Evolutionary conservation across 306 rosid species (phyloP).

Genomic region (Corylus heterophylla): DNA sequence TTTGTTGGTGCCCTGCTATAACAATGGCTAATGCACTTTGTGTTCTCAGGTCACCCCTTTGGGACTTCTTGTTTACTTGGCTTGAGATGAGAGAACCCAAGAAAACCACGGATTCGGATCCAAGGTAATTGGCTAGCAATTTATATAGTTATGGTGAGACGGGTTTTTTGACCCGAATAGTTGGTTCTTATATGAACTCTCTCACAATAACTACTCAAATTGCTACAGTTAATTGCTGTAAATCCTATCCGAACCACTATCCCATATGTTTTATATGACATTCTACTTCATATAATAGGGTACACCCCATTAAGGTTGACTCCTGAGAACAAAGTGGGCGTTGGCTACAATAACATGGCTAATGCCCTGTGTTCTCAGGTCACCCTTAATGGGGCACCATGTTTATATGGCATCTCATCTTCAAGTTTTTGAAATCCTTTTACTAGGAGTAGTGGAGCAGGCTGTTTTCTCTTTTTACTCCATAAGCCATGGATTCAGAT

Average conservation of each 20-base stretch:
- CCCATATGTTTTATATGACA: no score
- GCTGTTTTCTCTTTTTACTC: neutral
- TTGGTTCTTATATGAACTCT: no score
- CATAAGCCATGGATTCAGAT: neutral
- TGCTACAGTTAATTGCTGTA: no score
- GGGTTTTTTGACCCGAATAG: no score
- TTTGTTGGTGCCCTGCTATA: neutral
- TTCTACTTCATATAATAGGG: neutral
- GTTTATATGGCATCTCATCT: neutral
- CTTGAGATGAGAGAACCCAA: no score
- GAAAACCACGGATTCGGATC: neutral
- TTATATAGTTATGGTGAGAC: no score
- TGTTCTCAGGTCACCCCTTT: conserved; percentile 67
- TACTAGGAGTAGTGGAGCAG: neutral
- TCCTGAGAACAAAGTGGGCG: conserved; percentile 30
- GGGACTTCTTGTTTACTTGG: conserved; percentile 10
- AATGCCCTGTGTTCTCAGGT: conserved; percentile 42
- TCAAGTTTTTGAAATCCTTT: neutral
- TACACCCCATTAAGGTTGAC: conserved; percentile 33
- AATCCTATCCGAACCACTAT: no score
- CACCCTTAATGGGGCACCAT: conserved; percentile 41
- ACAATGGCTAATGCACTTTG: conserved; percentile 13
- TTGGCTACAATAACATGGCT: neutral
- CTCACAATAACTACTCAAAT: no score
- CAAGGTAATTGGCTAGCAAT: no score